Conservation (phyloP, 139 green algal species). For the Closterium sp. region DNA sequence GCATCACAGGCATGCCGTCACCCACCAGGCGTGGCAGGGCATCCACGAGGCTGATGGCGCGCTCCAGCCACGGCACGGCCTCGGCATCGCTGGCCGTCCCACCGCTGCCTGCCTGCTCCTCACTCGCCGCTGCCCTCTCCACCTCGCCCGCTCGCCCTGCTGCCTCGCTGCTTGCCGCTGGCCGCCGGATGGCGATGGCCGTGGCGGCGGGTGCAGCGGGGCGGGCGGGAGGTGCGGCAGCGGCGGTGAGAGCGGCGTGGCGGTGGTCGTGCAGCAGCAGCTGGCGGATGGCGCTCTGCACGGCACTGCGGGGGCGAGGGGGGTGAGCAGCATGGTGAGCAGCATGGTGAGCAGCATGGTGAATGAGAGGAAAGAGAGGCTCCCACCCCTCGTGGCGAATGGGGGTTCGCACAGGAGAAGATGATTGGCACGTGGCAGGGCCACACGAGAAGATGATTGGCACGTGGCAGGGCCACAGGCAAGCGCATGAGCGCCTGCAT, state of each 20-base stretch:
- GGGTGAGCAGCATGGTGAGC: no score
- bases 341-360: no score
- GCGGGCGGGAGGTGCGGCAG: background rate
- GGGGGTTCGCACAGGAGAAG: no score
- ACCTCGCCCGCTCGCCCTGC: background rate
- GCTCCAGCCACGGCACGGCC: background rate
- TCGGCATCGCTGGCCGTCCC: background rate
- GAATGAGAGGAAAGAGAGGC: no score
- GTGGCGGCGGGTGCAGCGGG: background rate
- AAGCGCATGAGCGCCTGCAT: no score
- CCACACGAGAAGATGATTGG: no score
- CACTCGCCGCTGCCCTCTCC: background rate
- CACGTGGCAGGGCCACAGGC: no score
- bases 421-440: no score
- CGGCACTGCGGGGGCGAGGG: background rate
- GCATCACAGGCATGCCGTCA: background rate
- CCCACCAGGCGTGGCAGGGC: background rate
- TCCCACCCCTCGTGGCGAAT: no score
- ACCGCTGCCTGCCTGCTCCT: background rate
- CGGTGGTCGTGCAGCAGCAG: background rate
- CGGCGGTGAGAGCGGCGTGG: background rate
- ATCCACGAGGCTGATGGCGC: background rate
- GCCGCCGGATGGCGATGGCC: background rate
- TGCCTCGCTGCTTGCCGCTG: background rate
- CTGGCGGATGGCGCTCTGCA: background rate